Evolutionary conservation across 805 yeast species (phyloP), one percentile per base, ranked within the genome.

Genomic region (Ogataea nakhonphanomensis): DNA sequence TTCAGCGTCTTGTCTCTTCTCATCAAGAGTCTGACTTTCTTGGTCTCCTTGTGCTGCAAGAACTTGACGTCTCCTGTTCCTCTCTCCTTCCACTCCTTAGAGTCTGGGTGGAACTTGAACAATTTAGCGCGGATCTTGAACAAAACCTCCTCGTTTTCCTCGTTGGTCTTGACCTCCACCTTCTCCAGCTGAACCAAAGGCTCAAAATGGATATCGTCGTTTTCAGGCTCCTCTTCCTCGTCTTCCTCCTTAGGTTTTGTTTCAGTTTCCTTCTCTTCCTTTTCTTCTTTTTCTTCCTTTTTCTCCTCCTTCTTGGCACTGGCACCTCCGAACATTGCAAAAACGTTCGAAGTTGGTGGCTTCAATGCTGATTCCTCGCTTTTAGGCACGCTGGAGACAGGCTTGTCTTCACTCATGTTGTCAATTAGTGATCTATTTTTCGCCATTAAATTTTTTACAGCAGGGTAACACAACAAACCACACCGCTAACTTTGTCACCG

Each of bases 61-160:
- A 93, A 87, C 70, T 93, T 88, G 57, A 89, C 96, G 61, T 93
- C 99, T 60, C 99, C 99, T 25, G 96, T 88, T 57, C 99, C 99
- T 74, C 99, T 86, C 76, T 93, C 99, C 68, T 93, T 93, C 99
- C 99, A 93, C 70, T 93, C 98, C 60, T 82, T 83, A 39, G 81
- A 57, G 45, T 88, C 95, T 30, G 80, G 75, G 50, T 69, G 71
- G 73, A 84, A 91, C 69, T 88, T 84, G 75, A 91, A 93, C 61
- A 93, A 74, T 70, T 93, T 93, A 53, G 99, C 97, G 63, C 99
- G 78, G 54, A 86, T 87, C 69, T 93, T 93, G 70, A 69, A 81
- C 48, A 82, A 58, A 17, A 79, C 85, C 43, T 84, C 91, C 69
- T 88, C 96, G 49, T 86, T 76, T 67, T 88, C 96, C 67, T 88